phyloP scores from a whole-genome alignment of 345 rosid species.

The Draba incana region DNA sequence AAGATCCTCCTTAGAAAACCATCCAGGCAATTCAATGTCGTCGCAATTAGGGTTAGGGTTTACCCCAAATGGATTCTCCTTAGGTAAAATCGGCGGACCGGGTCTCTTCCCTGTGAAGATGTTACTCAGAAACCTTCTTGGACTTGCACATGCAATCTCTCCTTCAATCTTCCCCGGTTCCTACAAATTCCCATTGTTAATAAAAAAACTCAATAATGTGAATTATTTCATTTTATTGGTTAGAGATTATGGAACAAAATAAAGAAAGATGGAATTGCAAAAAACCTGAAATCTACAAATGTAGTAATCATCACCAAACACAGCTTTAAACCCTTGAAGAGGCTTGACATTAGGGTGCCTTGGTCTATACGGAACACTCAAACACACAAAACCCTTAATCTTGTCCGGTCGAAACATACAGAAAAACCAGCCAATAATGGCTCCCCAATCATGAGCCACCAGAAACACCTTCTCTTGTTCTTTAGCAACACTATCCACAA shows the following conservation, averaged over 20 bases:
- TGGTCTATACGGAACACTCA: slow-evolving; percentile 72
- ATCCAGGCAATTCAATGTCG: slow-evolving; percentile 50
- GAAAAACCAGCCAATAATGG: slow-evolving; percentile 69
- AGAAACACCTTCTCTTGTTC: slow-evolving; percentile 63
- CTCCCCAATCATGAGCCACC: slow-evolving; percentile 89
- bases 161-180: slow-evolving; percentile 64
- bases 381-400: slow-evolving; percentile 62
- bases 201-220: background rate
- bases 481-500: slow-evolving; percentile 58
- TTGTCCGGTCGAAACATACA: slow-evolving; percentile 73
- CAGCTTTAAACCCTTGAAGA: slow-evolving; percentile 52
- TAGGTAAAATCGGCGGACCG: slow-evolving; percentile 57
- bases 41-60: slow-evolving; percentile 24
- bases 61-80: slow-evolving; percentile 47
- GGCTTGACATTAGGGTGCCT: slow-evolving; percentile 64
- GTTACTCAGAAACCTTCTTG: slow-evolving; percentile 47
- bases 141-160: slow-evolving; percentile 49
- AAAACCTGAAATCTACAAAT: slow-evolving; percentile 85
- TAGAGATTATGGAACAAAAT: background rate
- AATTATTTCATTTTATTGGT: background rate
- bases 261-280: slow-evolving; percentile 1
- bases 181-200: slow-evolving; percentile 39
- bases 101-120: slow-evolving; percentile 46
- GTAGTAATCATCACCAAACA: slow-evolving; percentile 80
- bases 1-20: slow-evolving; percentile 72